Evolutionary conservation across 345 rosid genomes (phyloP).

Genomic region (Sisymbrium irio): DNA sequence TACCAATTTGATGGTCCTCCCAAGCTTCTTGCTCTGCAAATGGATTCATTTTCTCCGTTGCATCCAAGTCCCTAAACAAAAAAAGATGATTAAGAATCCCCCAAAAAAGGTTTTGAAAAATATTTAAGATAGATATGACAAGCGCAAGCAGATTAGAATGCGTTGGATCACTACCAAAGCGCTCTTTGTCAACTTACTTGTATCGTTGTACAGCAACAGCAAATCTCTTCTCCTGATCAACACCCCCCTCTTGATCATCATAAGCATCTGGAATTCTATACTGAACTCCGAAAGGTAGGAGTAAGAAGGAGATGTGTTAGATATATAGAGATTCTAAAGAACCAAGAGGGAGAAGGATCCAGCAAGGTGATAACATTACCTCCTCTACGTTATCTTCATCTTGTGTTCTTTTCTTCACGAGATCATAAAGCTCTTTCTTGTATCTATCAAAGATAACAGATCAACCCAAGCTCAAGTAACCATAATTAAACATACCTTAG

Average conservation of each 20-base stretch:
- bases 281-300: slow-evolving; percentile 42
- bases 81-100: neutral
- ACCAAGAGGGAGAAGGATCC: neutral
- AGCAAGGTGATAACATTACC: slow-evolving; percentile 45
- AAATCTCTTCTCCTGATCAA: slow-evolving; percentile 92
- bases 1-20: slow-evolving; percentile 99
- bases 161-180: slow-evolving; percentile 16
- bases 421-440: slow-evolving; percentile 83
- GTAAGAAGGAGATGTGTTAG: slow-evolving; percentile 17
- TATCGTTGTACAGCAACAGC: slow-evolving; percentile 89
- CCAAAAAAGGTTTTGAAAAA: neutral
- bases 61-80: slow-evolving; percentile 51
- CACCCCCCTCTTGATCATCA: slow-evolving; percentile 87
- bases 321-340: neutral
- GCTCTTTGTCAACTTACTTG: slow-evolving; percentile 44
- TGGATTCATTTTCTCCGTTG: slow-evolving; percentile 92
- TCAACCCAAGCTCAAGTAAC: slow-evolving; percentile 6
- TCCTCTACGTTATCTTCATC: slow-evolving; percentile 64
- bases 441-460: slow-evolving; percentile 47
- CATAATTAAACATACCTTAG: slow-evolving; percentile 5
- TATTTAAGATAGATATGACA: neutral
- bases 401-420: slow-evolving; percentile 71
- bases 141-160: slow-evolving; percentile 5
- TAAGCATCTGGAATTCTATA: slow-evolving; percentile 96
- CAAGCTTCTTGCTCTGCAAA: slow-evolving; percentile 99